These are phyloP conservation scores for Ochromonas danica DNA, from an alignment of 108 stramenopile genomes.

Conservation along the genomic window DNA sequence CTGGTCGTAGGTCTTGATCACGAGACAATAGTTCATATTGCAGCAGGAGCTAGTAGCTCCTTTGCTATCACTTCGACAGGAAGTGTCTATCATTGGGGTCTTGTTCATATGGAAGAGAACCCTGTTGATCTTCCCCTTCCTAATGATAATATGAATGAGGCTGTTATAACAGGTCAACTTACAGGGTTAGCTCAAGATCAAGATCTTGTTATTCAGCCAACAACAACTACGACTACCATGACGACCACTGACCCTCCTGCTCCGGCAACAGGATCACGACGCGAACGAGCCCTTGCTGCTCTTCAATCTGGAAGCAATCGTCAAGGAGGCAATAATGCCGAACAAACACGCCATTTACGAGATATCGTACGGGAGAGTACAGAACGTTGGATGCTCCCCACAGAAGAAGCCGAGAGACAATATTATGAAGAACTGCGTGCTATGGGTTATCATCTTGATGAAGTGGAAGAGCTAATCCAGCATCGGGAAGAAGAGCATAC, in stretches of 20 bases:
- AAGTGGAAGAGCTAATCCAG: constrained; percentile 23
- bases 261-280: too few relatives aligned
- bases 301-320: too few relatives aligned
- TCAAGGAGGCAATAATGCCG: too few relatives aligned
- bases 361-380: constrained; percentile 32
- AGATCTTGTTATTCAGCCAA: too few relatives aligned
- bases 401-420: constrained; percentile 19
- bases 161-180: neutral
- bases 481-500: constrained; percentile 7
- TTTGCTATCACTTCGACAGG: constrained; percentile 27
- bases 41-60: constrained; percentile 12
- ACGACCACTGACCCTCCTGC: too few relatives aligned
- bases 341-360: constrained; percentile 5
- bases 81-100: constrained; percentile 27
- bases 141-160: neutral
- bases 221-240: too few relatives aligned
- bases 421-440: constrained; percentile 22
- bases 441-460: constrained; percentile 22
- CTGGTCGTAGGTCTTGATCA: constrained; percentile 11
- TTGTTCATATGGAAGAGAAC: too few relatives aligned
- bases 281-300: too few relatives aligned
- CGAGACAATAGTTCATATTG: constrained; percentile 2
- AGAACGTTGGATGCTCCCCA: constrained; percentile 30
- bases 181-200: constrained; percentile 35
- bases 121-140: neutral